A percentile compares a stretch with the other conserved stretches of the same genome.
Evolutionary conservation across 169 alveolate genomes (phyloP).

Genomic region (Cryptosporidium muris): DNA sequence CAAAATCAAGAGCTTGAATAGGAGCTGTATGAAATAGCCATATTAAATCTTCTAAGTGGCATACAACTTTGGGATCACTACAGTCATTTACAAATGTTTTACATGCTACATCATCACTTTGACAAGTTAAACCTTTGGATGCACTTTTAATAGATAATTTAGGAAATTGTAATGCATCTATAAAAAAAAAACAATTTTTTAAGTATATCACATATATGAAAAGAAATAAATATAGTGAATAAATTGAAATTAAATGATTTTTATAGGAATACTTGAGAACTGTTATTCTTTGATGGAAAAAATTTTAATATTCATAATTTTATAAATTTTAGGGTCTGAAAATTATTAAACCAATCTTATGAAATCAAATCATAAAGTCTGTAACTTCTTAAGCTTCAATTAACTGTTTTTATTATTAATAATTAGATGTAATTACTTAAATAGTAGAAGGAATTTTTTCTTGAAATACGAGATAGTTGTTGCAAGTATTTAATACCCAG

Average conservation of each 20-base stretch:
- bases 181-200: neutral
- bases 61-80: slow-evolving; percentile 53
- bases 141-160: slow-evolving; percentile 55
- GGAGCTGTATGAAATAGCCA: slow-evolving; percentile 67
- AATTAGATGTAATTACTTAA: no score
- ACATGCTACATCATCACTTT: slow-evolving; percentile 62
- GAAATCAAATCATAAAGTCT: no score
- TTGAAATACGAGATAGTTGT: no score
- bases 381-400: no score
- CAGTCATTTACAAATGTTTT: slow-evolving; percentile 60
- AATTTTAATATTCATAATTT: no score
- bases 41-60: slow-evolving; percentile 62
- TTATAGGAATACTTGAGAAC: no score
- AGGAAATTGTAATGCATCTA: slow-evolving; percentile 45
- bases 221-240: neutral
- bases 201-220: neutral
- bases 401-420: no score
- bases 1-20: slow-evolving; percentile 6
- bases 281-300: no score
- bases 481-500: no score
- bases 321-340: no score
- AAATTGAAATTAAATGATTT: neutral
- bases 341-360: no score
- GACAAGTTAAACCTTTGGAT: slow-evolving; percentile 52
- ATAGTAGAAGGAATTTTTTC: no score